These are phyloP conservation scores for Xylaria flabelliformis DNA, from an alignment of 495 filamentous ascomycete species.

Conservation along the genomic window DNA sequence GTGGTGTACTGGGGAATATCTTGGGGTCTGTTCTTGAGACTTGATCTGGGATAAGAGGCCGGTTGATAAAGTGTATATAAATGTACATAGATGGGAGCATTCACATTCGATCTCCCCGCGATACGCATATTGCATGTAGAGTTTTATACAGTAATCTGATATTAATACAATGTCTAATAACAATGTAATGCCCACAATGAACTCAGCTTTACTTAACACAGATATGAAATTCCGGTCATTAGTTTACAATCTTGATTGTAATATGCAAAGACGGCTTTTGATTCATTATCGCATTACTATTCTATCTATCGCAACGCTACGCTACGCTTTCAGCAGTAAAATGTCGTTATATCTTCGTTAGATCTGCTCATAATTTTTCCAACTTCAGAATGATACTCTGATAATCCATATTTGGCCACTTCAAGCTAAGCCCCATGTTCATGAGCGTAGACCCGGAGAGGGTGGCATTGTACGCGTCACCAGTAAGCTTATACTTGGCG, in stretches of 20 bases:
- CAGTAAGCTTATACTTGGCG: conserved; percentile 53
- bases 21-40: conserved; percentile 60
- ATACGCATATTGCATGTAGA: not conserved
- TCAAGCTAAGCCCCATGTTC: conserved; percentile 53
- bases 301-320: not conserved
- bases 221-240: not conserved
- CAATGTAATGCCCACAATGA: too few species aligned
- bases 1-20: conserved; percentile 76
- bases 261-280: not conserved
- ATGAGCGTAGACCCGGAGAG: conserved; percentile 57
- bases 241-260: not conserved
- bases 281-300: conserved; percentile 14
- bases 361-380: conserved; percentile 39
- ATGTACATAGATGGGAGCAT: not conserved
- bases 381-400: conserved; percentile 52
- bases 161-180: not conserved
- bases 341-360: not conserved
- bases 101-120: not conserved
- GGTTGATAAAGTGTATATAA: not conserved
- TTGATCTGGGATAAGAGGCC: conserved; percentile 4
- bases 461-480: conserved; percentile 47
- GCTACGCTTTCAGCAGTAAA: not conserved
- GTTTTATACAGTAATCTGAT: not conserved
- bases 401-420: conserved; percentile 48
- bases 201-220: not conserved